These are phyloP conservation scores for Talaromyces proteolyticus DNA, from an alignment of 495 filamentous ascomycete species.

Conservation along the genomic window DNA sequence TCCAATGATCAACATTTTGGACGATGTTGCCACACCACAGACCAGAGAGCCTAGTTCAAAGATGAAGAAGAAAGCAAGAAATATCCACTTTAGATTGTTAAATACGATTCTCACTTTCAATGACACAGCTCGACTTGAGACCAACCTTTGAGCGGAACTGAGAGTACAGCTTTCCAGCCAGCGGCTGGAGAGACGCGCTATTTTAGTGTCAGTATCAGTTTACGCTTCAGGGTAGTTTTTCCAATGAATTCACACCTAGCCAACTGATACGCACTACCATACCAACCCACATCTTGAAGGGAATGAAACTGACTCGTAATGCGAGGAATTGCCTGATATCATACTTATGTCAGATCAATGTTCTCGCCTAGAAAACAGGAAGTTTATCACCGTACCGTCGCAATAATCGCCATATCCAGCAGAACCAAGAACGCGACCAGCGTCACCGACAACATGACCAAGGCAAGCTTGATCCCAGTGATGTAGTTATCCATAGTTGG, in stretches of 20 bases:
- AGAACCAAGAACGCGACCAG: slow-evolving; percentile 41
- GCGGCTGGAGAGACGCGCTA: slow-evolving; percentile 13
- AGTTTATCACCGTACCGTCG: slow-evolving; percentile 26
- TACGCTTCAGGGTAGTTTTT: slow-evolving; percentile 28
- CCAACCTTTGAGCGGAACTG: no score
- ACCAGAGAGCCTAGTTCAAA: slow-evolving; percentile 38
- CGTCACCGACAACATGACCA: no score
- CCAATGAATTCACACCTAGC: slow-evolving; percentile 8
- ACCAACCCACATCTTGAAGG: slow-evolving; percentile 30
- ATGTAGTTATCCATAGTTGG: no score
- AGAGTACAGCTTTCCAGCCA: slow-evolving; percentile 61
- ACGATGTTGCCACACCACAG: slow-evolving; percentile 37
- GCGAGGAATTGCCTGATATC: neutral
- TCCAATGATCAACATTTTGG: slow-evolving; percentile 63
- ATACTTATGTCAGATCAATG: neutral
- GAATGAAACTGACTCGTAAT: slow-evolving; percentile 17
- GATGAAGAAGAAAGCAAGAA: slow-evolving; percentile 25
- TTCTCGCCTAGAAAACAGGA: neutral
- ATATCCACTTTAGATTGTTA: slow-evolving; percentile 30
- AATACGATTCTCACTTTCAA: no score
- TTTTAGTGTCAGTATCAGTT: no score
- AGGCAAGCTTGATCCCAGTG: no score
- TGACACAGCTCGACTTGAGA: no score
- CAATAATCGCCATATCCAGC: slow-evolving; percentile 44
- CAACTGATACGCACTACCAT: slow-evolving; percentile 27